Evolutionary conservation across 2,329 filamentous ascomycete species (phyloP), one percentile per base, ranked within the genome.

Genomic region (Aspergillus novoparasiticus): DNA sequence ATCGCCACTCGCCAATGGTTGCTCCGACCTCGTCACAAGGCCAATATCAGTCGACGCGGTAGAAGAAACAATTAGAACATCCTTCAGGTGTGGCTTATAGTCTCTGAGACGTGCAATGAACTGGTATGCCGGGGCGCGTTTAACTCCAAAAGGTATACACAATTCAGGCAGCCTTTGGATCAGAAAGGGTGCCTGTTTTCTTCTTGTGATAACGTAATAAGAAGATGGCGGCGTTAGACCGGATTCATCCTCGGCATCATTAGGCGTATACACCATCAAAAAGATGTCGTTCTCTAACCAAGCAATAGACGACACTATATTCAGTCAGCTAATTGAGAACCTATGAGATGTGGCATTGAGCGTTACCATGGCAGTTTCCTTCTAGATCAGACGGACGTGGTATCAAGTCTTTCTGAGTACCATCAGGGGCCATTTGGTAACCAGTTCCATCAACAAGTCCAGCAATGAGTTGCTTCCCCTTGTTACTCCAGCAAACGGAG

Each of bases 211-310:
- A 59, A 96, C 83, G 74, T 96, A 90, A 72, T 93, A 96, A n/a
- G 85, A 83, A 0, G 91, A 93, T 30, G 86, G 79, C 6, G 88
- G 86, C 10, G 83, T 82, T 30, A 72, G 71, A 28, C 80, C 79
- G 59, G 84, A 82, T 45, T 86, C 85, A 60, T 84, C 83, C 64
- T 84, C 85, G 34, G 85, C 81, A n/a, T 65, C 64, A 59, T 76
- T 80, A n/a, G 87, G 85, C 1, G 91, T 92, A 77, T 97, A 90
- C 26, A 95, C 86, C 60, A 90, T 84, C 51, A 98, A 83, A 74
- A 97, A 96, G 2, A 94, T 81, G 70, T 96, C 82, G 69, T 95
- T 97, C 72, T 95, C 91, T 23, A 98, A 84, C 95, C 96, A 99
- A 43, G 86, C 85, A 46, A 99, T 84, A 19, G 90, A 90, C 4